Evolutionary conservation across 75 land plant species (phyloP).

Genomic region (Pinus tabuliformis): DNA sequence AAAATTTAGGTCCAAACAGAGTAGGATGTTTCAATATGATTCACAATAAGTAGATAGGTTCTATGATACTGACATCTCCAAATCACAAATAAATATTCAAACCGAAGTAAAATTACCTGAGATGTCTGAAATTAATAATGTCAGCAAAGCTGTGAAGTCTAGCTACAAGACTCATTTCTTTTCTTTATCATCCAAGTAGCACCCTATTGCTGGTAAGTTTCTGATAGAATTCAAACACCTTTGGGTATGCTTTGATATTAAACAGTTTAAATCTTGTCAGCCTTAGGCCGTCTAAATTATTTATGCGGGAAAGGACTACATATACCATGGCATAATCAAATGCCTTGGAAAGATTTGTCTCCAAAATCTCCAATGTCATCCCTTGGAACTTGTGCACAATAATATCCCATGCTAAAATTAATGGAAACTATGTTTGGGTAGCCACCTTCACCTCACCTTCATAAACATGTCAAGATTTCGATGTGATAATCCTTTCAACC

Average conservation of each 20-base stretch:
- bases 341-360: too few relatives aligned
- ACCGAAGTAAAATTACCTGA: background rate
- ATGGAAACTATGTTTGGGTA: too few relatives aligned
- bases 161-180: background rate
- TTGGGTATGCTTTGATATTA: slow-evolving; percentile 58
- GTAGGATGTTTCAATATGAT: background rate
- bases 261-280: slow-evolving; percentile 53
- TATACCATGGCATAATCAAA: too few relatives aligned
- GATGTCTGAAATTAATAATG: background rate
- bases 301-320: too few relatives aligned
- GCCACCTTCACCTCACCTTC: too few relatives aligned
- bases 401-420: too few relatives aligned
- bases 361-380: too few relatives aligned
- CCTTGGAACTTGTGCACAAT: too few relatives aligned
- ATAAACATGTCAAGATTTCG: too few relatives aligned
- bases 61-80: background rate
- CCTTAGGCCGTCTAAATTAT: too few relatives aligned
- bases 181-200: background rate
- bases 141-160: background rate
- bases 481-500: too few relatives aligned
- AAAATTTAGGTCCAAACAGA: background rate
- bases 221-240: slow-evolving; percentile 59
- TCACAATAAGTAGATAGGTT: background rate
- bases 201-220: slow-evolving; percentile 12
- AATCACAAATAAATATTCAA: background rate